These are phyloP conservation scores for Neonectria hederae DNA, from an alignment of 2,329 filamentous ascomycete genomes.

Conservation along the genomic window DNA sequence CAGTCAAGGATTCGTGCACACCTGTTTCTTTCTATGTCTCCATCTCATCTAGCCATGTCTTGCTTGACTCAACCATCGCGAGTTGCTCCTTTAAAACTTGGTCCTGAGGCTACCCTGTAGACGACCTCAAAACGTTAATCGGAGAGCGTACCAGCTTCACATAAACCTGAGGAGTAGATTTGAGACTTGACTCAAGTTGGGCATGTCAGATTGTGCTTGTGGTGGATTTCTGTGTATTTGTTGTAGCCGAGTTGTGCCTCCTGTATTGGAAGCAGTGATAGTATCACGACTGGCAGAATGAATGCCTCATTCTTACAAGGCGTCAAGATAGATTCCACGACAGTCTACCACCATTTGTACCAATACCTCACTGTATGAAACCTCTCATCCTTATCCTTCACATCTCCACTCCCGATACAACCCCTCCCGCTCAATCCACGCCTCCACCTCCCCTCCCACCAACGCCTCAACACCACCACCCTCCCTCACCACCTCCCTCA, in stretches of 20 bases:
- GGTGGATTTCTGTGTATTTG: background rate
- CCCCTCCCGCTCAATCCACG: conserved; percentile 64
- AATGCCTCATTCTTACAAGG: too few species aligned
- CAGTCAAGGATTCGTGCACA: too few species aligned
- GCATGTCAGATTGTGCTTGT: too few species aligned
- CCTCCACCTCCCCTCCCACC: conserved; percentile 65
- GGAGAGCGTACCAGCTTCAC: background rate
- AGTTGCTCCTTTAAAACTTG: background rate
- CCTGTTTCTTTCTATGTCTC: background rate
- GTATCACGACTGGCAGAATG: too few species aligned
- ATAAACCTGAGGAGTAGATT: background rate
- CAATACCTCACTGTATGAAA: too few species aligned
- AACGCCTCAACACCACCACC: conserved; percentile 60
- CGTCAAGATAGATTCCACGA: background rate
- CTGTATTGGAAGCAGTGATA: too few species aligned
- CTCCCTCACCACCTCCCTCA: conserved; percentile 64
- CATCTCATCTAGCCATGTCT: too few species aligned
- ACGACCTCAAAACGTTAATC: background rate
- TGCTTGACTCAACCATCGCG: background rate
- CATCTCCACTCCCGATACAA: conserved; percentile 60
- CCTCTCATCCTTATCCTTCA: background rate
- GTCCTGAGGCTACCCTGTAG: background rate
- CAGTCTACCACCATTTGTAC: background rate
- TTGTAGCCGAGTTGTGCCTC: background rate
- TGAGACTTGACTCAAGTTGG: background rate